Base-by-base conservation (phyloP, 805 yeast species). In the Candida chauliodis region DNA sequence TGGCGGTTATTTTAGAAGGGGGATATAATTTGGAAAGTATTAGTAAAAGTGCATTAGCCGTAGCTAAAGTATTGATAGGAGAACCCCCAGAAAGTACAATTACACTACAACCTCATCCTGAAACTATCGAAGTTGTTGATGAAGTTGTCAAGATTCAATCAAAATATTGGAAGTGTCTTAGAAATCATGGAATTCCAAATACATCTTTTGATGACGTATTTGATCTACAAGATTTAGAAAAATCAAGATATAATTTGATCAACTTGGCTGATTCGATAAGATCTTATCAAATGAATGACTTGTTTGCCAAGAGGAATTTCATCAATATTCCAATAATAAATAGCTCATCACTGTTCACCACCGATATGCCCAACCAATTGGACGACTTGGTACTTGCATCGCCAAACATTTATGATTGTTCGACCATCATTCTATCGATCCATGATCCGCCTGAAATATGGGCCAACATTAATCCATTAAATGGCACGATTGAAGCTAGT, bases 1-100 rank as follows among this genome's bases (percentile, higher is more conserved):
- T 93, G 32, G 85, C 95, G 33, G 96, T 89, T 4, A 84, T 88
- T 4, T 68, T 93, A 27, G 99, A 93, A 70, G 99, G 99, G 47
- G 99, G 99, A 1, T 93, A 93, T 59, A 91, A 88, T 54, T 69
- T 93, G 42, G 96, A 89, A 52, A 78, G 97, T 2, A 93, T 90
- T 45, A 86, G 96, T 17, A 78, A 77, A 32, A 84, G 95, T 43
- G 99, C 98, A 0, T 66, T 93, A 34, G 91, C 93, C 1, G 97
- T 93, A 4, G 84, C 96, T 3, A 88, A 89, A 56, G 91, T 85
- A 0, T 68, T 93, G 33, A 73, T 93, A 14, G 99, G 99, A 5
- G 98, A 93, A 56, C 95, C 98, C 3, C 98, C 99, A 1, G 95
- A 85, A 41, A 77, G 76, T 47, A 71, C 89, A 24, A 74, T 78